Conservation (phyloP, 2,329 filamentous ascomycete genomes). For the Dactylellina haptotyla region DNA sequence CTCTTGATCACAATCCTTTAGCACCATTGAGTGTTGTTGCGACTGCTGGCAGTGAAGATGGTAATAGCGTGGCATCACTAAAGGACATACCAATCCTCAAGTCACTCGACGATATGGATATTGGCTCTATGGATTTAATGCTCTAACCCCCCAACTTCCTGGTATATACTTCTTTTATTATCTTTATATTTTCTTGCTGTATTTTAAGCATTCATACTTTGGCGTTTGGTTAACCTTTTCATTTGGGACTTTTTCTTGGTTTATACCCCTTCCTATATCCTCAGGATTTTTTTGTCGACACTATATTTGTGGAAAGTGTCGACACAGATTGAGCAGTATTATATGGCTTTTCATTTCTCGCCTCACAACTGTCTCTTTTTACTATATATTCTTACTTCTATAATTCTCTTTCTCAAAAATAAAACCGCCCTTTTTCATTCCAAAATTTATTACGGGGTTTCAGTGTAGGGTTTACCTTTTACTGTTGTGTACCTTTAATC, state of each 20-base stretch:
- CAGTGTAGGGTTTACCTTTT: constrained; percentile 2
- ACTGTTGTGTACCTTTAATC: constrained; percentile 9
- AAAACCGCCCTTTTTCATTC: not conserved
- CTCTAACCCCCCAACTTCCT: not conserved
- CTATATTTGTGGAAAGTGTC: not conserved
- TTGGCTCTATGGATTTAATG: constrained; percentile 1
- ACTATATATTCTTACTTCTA: not conserved
- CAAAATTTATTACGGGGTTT: not conserved
- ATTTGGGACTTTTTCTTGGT: not conserved
- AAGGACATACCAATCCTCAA: constrained; percentile 36
- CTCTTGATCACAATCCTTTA: constrained; percentile 10
- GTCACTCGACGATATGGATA: constrained; percentile 52
- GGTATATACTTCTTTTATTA: constrained; percentile 14
- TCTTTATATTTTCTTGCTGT: constrained; percentile 13
- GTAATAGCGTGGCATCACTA: constrained; percentile 19
- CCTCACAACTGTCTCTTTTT: not conserved
- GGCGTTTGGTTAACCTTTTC: constrained; percentile 13
- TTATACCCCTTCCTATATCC: not conserved
- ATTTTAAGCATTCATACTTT: constrained; percentile 22
- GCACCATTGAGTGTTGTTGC: constrained; percentile 41
- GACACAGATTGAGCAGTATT: not conserved
- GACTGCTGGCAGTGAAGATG: constrained; percentile 31
- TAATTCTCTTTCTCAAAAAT: not conserved
- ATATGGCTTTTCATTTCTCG: not conserved
- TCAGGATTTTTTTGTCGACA: not conserved